Evolutionary conservation across 129 eudicot species (phyloP).

Genomic region (Artemisia tridentata): DNA sequence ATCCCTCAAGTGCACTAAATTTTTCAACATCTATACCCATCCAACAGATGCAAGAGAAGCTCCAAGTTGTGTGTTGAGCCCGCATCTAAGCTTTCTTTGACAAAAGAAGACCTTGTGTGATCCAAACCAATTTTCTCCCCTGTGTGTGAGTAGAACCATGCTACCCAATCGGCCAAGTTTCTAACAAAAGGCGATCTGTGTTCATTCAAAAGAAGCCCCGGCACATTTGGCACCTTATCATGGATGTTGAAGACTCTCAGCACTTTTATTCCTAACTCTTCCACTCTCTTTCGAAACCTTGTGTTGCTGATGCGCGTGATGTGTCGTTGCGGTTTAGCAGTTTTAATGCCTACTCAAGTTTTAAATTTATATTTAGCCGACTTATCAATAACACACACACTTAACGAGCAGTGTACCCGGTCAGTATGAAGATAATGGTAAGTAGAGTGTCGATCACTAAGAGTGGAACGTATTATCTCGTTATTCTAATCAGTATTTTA

Average conservation of each 20-base stretch:
- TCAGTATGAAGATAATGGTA: too few species aligned
- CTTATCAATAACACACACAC: too few species aligned
- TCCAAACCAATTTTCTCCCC: conserved; percentile 59
- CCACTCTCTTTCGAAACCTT: conserved; percentile 39
- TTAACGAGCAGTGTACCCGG: too few species aligned
- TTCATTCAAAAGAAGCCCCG: conserved; percentile 47
- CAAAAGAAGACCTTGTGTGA: conserved; percentile 46
- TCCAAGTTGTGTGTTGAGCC: conserved; percentile 50
- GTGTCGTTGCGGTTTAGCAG: too few species aligned
- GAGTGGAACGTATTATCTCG: too few species aligned
- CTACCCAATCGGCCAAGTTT: conserved; percentile 25
- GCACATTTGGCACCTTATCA: conserved; percentile 47
- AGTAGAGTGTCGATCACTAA: too few species aligned
- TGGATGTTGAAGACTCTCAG: conserved; percentile 54
- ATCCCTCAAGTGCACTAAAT: too few species aligned
- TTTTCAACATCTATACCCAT: too few species aligned
- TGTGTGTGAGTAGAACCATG: conserved; percentile 49
- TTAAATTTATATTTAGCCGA: too few species aligned
- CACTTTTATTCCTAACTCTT: conserved; percentile 50
- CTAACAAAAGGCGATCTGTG: conserved; percentile 15
- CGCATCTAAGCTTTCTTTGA: conserved; percentile 38
- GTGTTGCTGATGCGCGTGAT: too few species aligned
- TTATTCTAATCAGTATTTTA: too few species aligned
- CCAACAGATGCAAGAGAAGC: conserved; percentile 61
- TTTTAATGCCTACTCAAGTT: too few species aligned